Conservation (phyloP, 352 stramenopile species). For the Phytophthora pinifolia region DNA sequence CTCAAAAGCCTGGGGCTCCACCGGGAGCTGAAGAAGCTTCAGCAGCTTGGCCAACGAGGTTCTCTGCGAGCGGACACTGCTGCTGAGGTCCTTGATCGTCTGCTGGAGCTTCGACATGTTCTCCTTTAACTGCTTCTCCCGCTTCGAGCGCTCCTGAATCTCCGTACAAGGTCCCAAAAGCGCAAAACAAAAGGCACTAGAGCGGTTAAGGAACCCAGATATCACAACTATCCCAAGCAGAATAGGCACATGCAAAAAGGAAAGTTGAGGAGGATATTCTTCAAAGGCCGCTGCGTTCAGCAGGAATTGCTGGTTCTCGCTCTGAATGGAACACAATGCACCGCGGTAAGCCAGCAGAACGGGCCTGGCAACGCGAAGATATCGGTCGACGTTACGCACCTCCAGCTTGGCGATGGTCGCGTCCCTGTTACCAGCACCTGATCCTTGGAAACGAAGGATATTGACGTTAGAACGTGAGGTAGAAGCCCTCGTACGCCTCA, state of each 20-base stretch:
- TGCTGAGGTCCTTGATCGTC: constrained; percentile 56
- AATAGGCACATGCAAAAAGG: constrained; percentile 24
- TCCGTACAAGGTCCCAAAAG: constrained; percentile 41
- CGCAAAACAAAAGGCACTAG: constrained; percentile 30
- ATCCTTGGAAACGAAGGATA: constrained; percentile 17
- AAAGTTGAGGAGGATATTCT: constrained; percentile 76
- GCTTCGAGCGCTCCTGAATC: constrained; percentile 75
- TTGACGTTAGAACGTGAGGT: constrained; percentile 6
- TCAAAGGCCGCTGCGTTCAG: constrained; percentile 80
- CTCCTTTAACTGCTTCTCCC: constrained; percentile 62
- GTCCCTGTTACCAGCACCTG: constrained; percentile 43
- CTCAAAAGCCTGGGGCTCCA: constrained; percentile 20
- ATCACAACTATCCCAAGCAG: constrained; percentile 4
- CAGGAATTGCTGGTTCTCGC: constrained; percentile 84
- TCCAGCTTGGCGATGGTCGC: constrained; percentile 69
- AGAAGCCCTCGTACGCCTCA: neutral
- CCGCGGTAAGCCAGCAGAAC: no score
- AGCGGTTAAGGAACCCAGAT: constrained; percentile 55
- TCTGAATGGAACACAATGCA: constrained; percentile 29
- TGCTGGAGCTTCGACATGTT: constrained; percentile 68
- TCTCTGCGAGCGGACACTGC: constrained; percentile 52
- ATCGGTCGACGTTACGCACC: constrained; percentile 21
- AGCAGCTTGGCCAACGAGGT: constrained; percentile 58
- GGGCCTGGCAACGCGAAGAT: neutral
- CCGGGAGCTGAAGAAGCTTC: constrained; percentile 49